Evolutionary conservation across 371 early-diverging fungal species (phyloP), one percentile per base, ranked within the genome.

Genomic region (Mortierella sp.): DNA sequence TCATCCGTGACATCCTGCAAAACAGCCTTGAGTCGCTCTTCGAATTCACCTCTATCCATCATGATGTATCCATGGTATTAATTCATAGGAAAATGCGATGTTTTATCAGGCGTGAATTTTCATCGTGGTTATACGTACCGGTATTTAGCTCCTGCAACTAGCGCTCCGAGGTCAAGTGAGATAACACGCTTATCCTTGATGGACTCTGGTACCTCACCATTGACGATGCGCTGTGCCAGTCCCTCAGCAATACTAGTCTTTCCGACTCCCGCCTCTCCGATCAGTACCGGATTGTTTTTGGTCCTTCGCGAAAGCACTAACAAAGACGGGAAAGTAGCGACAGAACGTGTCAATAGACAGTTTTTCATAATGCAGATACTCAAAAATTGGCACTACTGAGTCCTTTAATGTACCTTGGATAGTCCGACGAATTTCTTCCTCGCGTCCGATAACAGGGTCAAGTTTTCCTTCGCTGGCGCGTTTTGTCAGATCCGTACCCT

Each of bases 231-330:
- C 73, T 93, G 94, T 17, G 94, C 95, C 59, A 95, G 72, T 3
- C 94, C 92, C 78, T 91, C 86, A 4, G 82, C 87, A 46, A 91
- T 84, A 28, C 88, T 87, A 0, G 89, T 90, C 61, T 89, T 89
- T 51, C 89, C 90, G 12, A 90, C 89, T 55, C 80, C 89, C 37
- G 91, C 87, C 46, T 91, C 89, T 63, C 95, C 97, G 30, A 96
- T 93, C 52, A 97, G 79, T 7, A 96, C 93, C 2, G 96, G 95
- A 78, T 95, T 96, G 80, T 94, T 94, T 72, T 98, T 98, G 26
- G 93, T 95, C 83, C 92, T 84, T 47, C 94, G 87, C 5, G 92
- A 84, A 49, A 90, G 54, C 9, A 66, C 59, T 73, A 37, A 21
- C 32, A n/a, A 30, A 54, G 1, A 28, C 51, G 6, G 19, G 4